Evolutionary conservation across 140 eudicot species (phyloP), one percentile per base, ranked within the genome.

Genomic region (Erigeron philadelphicus): DNA sequence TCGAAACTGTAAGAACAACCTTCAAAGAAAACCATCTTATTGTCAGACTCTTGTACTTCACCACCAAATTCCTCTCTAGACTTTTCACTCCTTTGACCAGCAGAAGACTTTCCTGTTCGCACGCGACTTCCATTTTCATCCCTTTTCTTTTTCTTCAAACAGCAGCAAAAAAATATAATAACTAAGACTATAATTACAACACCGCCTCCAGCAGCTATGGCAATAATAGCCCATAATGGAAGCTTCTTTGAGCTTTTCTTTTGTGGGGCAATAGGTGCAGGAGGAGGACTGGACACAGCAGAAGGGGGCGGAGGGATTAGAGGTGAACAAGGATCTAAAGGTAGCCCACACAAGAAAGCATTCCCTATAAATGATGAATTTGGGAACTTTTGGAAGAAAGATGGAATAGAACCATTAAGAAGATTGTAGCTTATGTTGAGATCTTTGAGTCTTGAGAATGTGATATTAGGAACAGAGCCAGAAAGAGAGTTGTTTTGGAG

Each of bases 21-120:
- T 48, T 82, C 96, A 60, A 89, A 89, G 89, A 89, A 89, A 68
- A 82, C 89, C 67, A 90, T 90, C 80, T 82, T 87, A 72, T 90
- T 83, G 67, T 84, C 95, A 49, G 83, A 73, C 23, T 79, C 90
- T 78, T 89, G 88, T 43, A 82, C 87, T 62, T 93, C 97, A 77
- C 95, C 84, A 19, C 92, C 83, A 59, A 90, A 90, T 48, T 81
- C 95, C 66, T 79, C 89, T 47, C 61, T 66, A 5, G 83, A 82
- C 71, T 82, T 82, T 63, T 86, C 84, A 64, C 85, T 67, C 80
- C 79, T 77, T 61, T 82, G 82, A 61, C 79, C 83, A 50, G 15
- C 69, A n/a, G 85, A 55, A 62, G 76, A 72, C 75, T 86, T 84
- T 54, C 80, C 83, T 74, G 79, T 83, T 17, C 59, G 75, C 69